Evolutionary conservation across 352 stramenopile genomes (phyloP).

Genomic region (Phytophthora foliorum): DNA sequence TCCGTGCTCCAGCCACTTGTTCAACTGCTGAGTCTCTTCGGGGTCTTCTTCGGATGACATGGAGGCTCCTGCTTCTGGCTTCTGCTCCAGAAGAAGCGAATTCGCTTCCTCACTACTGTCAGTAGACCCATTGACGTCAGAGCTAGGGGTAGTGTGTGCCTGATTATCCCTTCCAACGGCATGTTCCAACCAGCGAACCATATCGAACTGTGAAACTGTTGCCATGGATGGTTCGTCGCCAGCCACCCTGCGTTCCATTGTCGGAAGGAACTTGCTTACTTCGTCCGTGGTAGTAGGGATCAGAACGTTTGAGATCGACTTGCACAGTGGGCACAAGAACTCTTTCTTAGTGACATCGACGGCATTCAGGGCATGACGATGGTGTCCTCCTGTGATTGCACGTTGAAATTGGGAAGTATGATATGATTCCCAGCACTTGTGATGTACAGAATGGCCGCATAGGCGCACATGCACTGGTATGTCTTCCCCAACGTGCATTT

Average conservation of each 20-base stretch:
- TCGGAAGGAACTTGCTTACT: slow-evolving; percentile 49
- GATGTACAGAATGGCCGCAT: slow-evolving; percentile 96
- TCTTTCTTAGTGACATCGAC: slow-evolving; percentile 97
- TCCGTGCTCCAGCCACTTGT: slow-evolving; percentile 73
- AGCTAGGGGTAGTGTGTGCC: neutral
- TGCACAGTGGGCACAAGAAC: slow-evolving; percentile 97
- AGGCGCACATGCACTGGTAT: slow-evolving; percentile 84
- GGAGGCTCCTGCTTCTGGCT: slow-evolving; percentile 23
- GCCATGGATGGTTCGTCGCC: slow-evolving; percentile 28
- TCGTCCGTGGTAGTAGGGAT: slow-evolving; percentile 88
- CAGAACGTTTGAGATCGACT: slow-evolving; percentile 97
- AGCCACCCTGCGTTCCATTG: slow-evolving; percentile 25
- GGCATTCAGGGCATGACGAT: slow-evolving; percentile 93
- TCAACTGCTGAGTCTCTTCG: slow-evolving; percentile 39
- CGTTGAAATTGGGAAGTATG: slow-evolving; percentile 95
- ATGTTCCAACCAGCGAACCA: slow-evolving; percentile 61
- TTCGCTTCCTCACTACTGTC: slow-evolving; percentile 34
- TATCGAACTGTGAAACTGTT: slow-evolving; percentile 35
- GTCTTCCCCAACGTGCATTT: slow-evolving; percentile 88
- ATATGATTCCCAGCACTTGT: slow-evolving; percentile 96
- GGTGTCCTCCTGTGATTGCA: slow-evolving; percentile 93
- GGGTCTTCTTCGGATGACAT: slow-evolving; percentile 21
- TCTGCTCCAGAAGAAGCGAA: slow-evolving; percentile 45
- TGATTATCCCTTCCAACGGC: slow-evolving; percentile 31
- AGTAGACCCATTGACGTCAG: slow-evolving; percentile 16